Conservation (phyloP, 805 yeast species). For the Myxozyma vanderwaltii region DNA sequence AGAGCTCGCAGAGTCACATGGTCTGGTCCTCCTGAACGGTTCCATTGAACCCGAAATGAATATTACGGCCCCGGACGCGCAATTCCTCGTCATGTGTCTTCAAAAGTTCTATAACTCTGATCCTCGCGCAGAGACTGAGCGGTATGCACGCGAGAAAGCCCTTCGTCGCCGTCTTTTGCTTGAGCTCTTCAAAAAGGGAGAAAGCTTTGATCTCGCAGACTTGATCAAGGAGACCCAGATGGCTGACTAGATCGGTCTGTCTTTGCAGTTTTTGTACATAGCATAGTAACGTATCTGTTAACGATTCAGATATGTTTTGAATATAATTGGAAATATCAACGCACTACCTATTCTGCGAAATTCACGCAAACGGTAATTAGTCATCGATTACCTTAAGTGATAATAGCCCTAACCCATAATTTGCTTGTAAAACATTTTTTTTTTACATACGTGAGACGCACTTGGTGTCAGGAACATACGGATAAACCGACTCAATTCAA, state of each 20-base stretch:
- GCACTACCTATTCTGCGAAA: no score
- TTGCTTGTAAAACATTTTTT: neutral
- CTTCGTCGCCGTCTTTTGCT: constrained; percentile 52
- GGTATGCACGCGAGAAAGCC: constrained; percentile 52
- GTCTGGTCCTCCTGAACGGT: constrained; percentile 82
- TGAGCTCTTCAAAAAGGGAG: constrained; percentile 69
- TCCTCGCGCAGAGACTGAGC: constrained; percentile 55
- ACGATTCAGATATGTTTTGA: no score
- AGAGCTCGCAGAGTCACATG: constrained; percentile 62
- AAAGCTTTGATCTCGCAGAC: constrained; percentile 63
- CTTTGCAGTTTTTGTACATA: constrained; percentile 9
- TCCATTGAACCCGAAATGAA: constrained; percentile 66
- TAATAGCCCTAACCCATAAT: neutral
- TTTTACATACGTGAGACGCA: neutral
- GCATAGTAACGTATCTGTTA: no score
- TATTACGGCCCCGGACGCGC: constrained; percentile 73
- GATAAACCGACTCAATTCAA: neutral
- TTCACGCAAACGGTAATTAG: no score
- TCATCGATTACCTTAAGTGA: neutral
- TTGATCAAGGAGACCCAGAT: constrained; percentile 75
- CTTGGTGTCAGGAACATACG: neutral
- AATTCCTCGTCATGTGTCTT: constrained; percentile 68
- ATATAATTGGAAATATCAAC: no score
- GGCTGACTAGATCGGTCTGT: constrained; percentile 49
- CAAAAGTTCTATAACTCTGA: constrained; percentile 67